A percentile compares a stretch with the other conserved stretches of the same genome.
Conservation (phyloP, 2,329 filamentous ascomycete species). For the Tolypocladium ophioglossoides region DNA sequence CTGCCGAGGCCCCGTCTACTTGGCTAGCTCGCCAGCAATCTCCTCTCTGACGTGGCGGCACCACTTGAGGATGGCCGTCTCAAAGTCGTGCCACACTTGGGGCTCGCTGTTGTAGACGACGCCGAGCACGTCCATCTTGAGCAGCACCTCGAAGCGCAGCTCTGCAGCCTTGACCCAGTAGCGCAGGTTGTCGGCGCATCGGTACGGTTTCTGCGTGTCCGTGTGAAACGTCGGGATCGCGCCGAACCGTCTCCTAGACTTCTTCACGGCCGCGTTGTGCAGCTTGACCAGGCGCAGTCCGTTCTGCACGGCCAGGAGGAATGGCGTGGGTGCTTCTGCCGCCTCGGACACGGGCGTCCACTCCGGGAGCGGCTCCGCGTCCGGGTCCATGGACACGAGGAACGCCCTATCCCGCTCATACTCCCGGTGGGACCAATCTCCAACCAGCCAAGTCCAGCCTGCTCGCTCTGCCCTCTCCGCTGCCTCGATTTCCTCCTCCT, state of each 20-base stretch:
- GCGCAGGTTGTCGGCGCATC: conserved; percentile 82
- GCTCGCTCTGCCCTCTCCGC: conserved; percentile 60
- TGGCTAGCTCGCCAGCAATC: conserved; percentile 55
- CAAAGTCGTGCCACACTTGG: conserved; percentile 70
- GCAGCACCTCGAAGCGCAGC: conserved; percentile 78
- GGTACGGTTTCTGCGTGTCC: conserved; percentile 92
- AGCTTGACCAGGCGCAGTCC: conserved; percentile 74
- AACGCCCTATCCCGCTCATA: conserved; percentile 74
- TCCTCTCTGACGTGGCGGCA: conserved; percentile 73
- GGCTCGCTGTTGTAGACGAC: conserved; percentile 66
- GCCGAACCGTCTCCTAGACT: conserved; percentile 78
- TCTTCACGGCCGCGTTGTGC: conserved; percentile 80
- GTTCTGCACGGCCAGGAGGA: conserved; percentile 63
- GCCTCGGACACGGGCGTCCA: conserved; percentile 45
- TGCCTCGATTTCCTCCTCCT: conserved; percentile 68
- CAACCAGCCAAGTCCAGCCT: conserved; percentile 69
- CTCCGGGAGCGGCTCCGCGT: conserved; percentile 49
- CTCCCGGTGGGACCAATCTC: conserved; percentile 67
- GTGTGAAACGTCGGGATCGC: conserved; percentile 81
- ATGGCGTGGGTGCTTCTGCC: conserved; percentile 53
- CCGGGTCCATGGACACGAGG: conserved; percentile 60
- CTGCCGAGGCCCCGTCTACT: conserved; percentile 5
- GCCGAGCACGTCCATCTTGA: conserved; percentile 76
- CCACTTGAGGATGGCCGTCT: conserved; percentile 76
- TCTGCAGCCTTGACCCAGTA: conserved; percentile 97